Evolutionary conservation across 2,329 filamentous ascomycete species (phyloP).

Genomic region (Lasiodiplodia citricola): DNA sequence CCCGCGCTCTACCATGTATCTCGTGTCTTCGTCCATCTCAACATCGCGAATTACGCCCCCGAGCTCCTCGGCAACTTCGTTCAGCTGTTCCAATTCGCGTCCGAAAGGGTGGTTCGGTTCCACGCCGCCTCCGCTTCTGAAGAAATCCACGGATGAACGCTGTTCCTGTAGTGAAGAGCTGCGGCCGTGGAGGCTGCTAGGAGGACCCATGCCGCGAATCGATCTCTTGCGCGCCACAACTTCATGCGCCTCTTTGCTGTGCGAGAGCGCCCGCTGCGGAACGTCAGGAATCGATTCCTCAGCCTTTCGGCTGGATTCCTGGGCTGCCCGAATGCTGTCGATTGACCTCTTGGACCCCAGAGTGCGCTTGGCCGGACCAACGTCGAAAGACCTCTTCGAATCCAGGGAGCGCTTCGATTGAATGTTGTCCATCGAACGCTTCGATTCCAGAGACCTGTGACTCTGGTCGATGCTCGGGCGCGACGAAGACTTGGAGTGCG

Average conservation of each 20-base stretch:
- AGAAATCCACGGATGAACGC: slow-evolving; percentile 53
- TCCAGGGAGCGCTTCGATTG: slow-evolving; percentile 19
- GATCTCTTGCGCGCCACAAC: slow-evolving; percentile 73
- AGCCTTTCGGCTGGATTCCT: slow-evolving; percentile 36
- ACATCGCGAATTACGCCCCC: slow-evolving; percentile 62
- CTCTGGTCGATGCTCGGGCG: slow-evolving; percentile 17
- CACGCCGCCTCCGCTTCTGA: slow-evolving; percentile 42
- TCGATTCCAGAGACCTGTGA: slow-evolving; percentile 16
- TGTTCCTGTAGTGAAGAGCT: slow-evolving; percentile 64
- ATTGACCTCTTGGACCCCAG: slow-evolving; percentile 13
- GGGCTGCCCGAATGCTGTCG: slow-evolving; percentile 21
- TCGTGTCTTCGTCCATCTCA: slow-evolving; percentile 75
- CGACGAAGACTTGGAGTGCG: slow-evolving; percentile 14
- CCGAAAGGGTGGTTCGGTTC: slow-evolving; percentile 76
- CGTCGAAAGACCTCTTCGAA: slow-evolving; percentile 19
- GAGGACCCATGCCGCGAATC: slow-evolving; percentile 50
- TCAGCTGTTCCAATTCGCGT: slow-evolving; percentile 87
- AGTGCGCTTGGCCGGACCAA: background rate
- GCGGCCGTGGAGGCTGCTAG: slow-evolving; percentile 50
- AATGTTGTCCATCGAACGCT: slow-evolving; percentile 19
- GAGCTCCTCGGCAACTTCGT: slow-evolving; percentile 91
- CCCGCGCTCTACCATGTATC: slow-evolving; percentile 70
- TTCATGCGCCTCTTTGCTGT: slow-evolving; percentile 87
- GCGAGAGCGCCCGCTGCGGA: slow-evolving; percentile 79
- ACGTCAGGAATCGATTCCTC: slow-evolving; percentile 68